These are phyloP conservation scores for Gryganskiella cystojenkinii DNA, from an alignment of 192 early-diverging fungal species.

Conservation along the genomic window DNA sequence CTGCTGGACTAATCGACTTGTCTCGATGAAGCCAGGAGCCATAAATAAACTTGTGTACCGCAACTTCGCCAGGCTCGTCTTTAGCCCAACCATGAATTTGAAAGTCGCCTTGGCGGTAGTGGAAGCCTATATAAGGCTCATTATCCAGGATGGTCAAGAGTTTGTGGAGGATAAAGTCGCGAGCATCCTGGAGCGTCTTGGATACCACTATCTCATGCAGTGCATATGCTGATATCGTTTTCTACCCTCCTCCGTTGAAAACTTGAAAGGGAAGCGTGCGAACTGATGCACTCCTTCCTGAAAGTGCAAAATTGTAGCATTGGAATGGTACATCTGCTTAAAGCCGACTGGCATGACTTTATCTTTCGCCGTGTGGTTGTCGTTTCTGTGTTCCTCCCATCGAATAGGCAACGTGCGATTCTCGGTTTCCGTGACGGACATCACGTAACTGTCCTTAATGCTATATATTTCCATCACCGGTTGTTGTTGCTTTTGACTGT, in stretches of 20 bases:
- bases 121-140: conserved; percentile 7
- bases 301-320: conserved; percentile 13
- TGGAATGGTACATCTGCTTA: conserved; percentile 8
- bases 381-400: too few relatives aligned
- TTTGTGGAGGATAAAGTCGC: conserved; percentile 1
- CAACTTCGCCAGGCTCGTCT: not conserved
- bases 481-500: too few relatives aligned
- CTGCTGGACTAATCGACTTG: not conserved
- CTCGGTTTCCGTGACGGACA: too few relatives aligned
- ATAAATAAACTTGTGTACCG: conserved; percentile 3
- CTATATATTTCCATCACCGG: too few relatives aligned
- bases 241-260: not conserved
- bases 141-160: conserved; percentile 2
- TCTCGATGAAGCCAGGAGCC: not conserved
- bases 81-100: not conserved
- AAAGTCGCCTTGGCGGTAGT: conserved; percentile 9
- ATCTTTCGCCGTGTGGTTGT: too few relatives aligned
- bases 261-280: conserved; percentile 2
- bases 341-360: too few relatives aligned
- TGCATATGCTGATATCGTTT: conserved; percentile 7
- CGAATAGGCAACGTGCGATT: too few relatives aligned
- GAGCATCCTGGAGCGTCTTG: conserved; percentile 2
- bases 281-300: conserved; percentile 11
- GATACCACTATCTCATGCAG: conserved; percentile 1
- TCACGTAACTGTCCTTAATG: too few relatives aligned